Evolutionary conservation across 306 rosid genomes (phyloP).

Genomic region (Adenanthera pavonina): DNA sequence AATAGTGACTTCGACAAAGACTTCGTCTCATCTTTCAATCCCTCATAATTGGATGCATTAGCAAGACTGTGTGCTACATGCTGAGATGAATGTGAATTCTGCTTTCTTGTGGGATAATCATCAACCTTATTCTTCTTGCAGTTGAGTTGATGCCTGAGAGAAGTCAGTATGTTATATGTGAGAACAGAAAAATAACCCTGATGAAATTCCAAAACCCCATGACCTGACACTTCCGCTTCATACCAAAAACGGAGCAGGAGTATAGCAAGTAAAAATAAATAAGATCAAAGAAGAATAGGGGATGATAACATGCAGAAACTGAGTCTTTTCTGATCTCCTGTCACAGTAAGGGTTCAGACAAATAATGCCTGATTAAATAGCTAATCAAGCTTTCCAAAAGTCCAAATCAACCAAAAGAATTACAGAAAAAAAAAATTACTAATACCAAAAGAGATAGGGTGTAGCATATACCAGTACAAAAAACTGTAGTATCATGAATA

Average conservation of each 20-base stretch:
- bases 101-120: slow-evolving; percentile 53
- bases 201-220: slow-evolving; percentile 23
- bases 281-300: not conserved
- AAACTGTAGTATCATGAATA: not conserved
- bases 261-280: slow-evolving; percentile 14
- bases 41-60: slow-evolving; percentile 60
- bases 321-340: not conserved
- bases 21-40: slow-evolving; percentile 63
- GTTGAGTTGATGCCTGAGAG: slow-evolving; percentile 78
- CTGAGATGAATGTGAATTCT: slow-evolving; percentile 51
- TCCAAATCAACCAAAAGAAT: no score
- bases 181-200: slow-evolving; percentile 22
- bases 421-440: not conserved
- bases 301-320: slow-evolving; percentile 14
- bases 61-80: slow-evolving; percentile 48
- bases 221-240: slow-evolving; percentile 7
- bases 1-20: slow-evolving; percentile 76
- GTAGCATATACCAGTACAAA: not conserved
- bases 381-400: slow-evolving; percentile 10
- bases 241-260: slow-evolving; percentile 22
- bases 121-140: slow-evolving; percentile 70
- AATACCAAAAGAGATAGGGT: not conserved
- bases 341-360: not conserved
- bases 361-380: slow-evolving; percentile 20
- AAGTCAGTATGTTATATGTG: slow-evolving; percentile 34